phyloP scores from a whole-genome alignment of 257 asterid genomes.

The Misopates orontium region DNA sequence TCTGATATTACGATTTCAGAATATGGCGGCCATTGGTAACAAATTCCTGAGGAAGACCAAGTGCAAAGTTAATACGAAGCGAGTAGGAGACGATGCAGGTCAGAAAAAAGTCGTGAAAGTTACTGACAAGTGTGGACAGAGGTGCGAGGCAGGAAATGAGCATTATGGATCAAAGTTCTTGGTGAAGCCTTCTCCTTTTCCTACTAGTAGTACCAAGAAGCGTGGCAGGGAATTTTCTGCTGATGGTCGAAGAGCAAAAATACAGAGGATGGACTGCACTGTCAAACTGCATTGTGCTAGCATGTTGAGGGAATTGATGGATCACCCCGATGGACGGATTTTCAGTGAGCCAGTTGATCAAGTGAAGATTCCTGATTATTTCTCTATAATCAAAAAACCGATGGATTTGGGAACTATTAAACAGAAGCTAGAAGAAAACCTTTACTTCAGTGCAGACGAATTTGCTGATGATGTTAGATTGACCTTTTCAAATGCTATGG shows the following conservation, averaged over 20 bases:
- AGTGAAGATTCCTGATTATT: conserved; percentile 79
- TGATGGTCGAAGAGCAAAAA: conserved; percentile 44
- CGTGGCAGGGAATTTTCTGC: conserved; percentile 40
- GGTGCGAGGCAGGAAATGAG: conserved; percentile 13
- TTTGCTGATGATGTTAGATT: conserved; percentile 74
- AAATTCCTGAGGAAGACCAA: conserved; percentile 34
- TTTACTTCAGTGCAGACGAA: conserved; percentile 50
- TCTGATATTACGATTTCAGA: no score
- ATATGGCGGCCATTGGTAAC: conserved; percentile 36
- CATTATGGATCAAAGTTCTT: conserved; percentile 25
- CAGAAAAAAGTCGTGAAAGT: conserved; percentile 25
- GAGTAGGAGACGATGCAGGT: conserved; percentile 32
- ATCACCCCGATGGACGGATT: conserved; percentile 38
- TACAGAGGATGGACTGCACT: conserved; percentile 51
- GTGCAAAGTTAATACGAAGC: conserved; percentile 50
- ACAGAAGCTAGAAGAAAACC: conserved; percentile 48
- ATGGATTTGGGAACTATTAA: conserved; percentile 89
- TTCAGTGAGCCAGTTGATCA: conserved; percentile 82
- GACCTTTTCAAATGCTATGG: conserved; percentile 77
- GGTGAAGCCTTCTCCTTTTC: conserved; percentile 31
- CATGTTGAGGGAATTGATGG: conserved; percentile 52
- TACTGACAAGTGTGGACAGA: conserved; percentile 20
- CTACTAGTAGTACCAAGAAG: conserved; percentile 41
- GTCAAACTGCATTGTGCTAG: conserved; percentile 50
- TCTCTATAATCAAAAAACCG: conserved; percentile 52